Conservation (phyloP, 208 protist species). For the Leishmania braziliensis region DNA sequence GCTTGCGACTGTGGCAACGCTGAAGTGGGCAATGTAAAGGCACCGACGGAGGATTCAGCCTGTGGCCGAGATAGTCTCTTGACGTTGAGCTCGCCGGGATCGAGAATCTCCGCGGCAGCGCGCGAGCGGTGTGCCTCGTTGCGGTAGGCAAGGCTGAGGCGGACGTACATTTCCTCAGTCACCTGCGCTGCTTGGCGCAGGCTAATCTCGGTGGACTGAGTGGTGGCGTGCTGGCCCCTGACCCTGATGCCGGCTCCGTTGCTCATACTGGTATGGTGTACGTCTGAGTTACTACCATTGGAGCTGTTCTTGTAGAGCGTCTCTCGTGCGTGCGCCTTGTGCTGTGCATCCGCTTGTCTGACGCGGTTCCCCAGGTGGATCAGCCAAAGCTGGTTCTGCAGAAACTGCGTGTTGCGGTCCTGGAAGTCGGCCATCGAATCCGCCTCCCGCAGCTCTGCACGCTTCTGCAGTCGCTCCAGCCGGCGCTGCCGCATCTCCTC, state of each 20-base stretch:
- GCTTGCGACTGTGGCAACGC: neutral
- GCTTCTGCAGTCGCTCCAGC: slow-evolving; percentile 22
- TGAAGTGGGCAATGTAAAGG: neutral
- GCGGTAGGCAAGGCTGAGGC: slow-evolving; percentile 29
- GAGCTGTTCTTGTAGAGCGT: slow-evolving; percentile 16
- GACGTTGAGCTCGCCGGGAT: neutral
- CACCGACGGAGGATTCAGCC: neutral
- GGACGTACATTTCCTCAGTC: slow-evolving; percentile 32
- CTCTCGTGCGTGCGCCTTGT: slow-evolving; percentile 12
- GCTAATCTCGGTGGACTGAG: slow-evolving; percentile 12
- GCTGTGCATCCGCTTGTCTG: slow-evolving; percentile 12
- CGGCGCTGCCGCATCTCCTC: slow-evolving; percentile 15
- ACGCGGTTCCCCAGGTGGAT: slow-evolving; percentile 17
- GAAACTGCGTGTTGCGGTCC: slow-evolving; percentile 21
- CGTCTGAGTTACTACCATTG: neutral
- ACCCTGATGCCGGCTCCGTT: neutral
- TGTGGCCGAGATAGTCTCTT: neutral
- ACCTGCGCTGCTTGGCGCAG: slow-evolving; percentile 19
- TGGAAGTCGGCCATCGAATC: slow-evolving; percentile 22
- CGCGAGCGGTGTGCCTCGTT: slow-evolving; percentile 25
- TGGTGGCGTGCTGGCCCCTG: neutral
- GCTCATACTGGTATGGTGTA: neutral
- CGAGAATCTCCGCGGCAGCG: slow-evolving; percentile 19
- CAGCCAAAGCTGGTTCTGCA: slow-evolving; percentile 24
- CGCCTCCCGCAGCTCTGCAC: slow-evolving; percentile 8